These are phyloP conservation scores for Scheffersomyces titani DNA, from an alignment of 1,139 yeast genomes.

Conservation along the genomic window DNA sequence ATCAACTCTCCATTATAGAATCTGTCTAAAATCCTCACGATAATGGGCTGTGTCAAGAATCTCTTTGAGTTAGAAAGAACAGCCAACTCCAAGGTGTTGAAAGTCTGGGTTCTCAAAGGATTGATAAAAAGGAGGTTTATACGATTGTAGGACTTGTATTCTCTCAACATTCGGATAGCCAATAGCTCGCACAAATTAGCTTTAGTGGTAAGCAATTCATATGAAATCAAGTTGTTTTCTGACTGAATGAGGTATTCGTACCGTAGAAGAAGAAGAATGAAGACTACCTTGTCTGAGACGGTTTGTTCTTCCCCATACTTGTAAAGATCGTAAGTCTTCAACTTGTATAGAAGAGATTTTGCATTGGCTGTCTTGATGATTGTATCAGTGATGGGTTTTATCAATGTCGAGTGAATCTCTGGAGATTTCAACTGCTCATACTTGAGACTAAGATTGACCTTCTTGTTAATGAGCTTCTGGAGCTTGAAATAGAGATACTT, in stretches of 20 bases:
- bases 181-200: constrained; percentile 57
- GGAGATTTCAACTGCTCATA: constrained; percentile 60
- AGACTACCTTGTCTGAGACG: constrained; percentile 29
- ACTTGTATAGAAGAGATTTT: constrained; percentile 9
- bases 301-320: constrained; percentile 12
- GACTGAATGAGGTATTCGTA: constrained; percentile 53
- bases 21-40: constrained; percentile 49
- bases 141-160: constrained; percentile 46
- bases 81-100: constrained; percentile 56
- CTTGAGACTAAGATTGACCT: constrained; percentile 50
- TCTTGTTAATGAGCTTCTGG: constrained; percentile 38
- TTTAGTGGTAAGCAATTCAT: constrained; percentile 52
- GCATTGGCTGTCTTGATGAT: constrained; percentile 27
- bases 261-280: constrained; percentile 35
- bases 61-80: constrained; percentile 56
- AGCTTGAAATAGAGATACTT: constrained; percentile 40
- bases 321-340: constrained; percentile 3
- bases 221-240: constrained; percentile 47
- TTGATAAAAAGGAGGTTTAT: constrained; percentile 46
- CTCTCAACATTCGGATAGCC: constrained; percentile 54
- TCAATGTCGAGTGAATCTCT: constrained; percentile 50
- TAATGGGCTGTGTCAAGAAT: constrained; percentile 58
- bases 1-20: constrained; percentile 56
- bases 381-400: constrained; percentile 48
- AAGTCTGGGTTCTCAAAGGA: constrained; percentile 36